Evolutionary conservation across 352 stramenopile species (phyloP).

Genomic region (Pythium myriotylum): DNA sequence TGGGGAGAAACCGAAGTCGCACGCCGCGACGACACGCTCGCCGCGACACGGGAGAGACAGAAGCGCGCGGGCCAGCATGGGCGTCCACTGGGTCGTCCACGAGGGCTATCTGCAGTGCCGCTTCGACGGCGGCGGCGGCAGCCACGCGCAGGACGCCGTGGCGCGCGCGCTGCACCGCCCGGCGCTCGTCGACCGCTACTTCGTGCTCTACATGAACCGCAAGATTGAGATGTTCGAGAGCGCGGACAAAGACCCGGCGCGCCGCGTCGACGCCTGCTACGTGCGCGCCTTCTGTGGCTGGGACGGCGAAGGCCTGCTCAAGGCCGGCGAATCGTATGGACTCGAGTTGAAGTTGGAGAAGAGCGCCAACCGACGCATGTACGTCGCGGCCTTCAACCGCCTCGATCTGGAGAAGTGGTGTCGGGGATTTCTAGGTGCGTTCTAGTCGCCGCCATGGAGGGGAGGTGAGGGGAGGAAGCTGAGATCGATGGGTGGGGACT

Average conservation of each 20-base stretch:
- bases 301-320: constrained; percentile 71
- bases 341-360: constrained; percentile 79
- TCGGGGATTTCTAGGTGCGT: constrained; percentile 60
- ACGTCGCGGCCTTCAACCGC: constrained; percentile 77
- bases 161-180: constrained; percentile 8
- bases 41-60: neutral
- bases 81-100: constrained; percentile 34
- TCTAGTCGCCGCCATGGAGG: neutral
- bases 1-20: constrained; percentile 26
- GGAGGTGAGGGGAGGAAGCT: neutral
- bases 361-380: constrained; percentile 50
- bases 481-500: neutral
- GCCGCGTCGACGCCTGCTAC: constrained; percentile 50
- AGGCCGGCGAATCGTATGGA: constrained; percentile 71
- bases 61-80: constrained; percentile 16
- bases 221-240: constrained; percentile 77
- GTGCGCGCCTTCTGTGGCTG: constrained; percentile 74
- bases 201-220: constrained; percentile 77
- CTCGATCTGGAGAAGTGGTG: constrained; percentile 85
- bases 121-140: constrained; percentile 14
- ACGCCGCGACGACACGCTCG: constrained; percentile 9
- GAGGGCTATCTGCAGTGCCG: constrained; percentile 34
- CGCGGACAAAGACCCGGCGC: constrained; percentile 29
- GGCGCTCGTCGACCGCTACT: constrained; percentile 57
- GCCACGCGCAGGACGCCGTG: constrained; percentile 5